phyloP scores from a whole-genome alignment of 371 early-diverging fungal genomes.

The Saksenaea vasiformis region DNA sequence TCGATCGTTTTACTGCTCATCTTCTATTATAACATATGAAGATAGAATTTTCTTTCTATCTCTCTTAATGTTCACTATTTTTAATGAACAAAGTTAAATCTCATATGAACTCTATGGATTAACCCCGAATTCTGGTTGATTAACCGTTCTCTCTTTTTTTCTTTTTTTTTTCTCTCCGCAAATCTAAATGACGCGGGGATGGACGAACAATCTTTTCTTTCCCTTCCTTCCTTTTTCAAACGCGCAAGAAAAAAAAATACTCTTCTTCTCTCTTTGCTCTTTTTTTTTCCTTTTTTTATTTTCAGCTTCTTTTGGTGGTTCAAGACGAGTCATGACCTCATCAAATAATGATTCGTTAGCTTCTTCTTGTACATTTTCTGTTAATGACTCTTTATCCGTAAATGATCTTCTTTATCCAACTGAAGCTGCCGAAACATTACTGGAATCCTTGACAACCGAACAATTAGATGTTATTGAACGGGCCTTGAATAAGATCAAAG shows the following conservation, averaged over 20 bases:
- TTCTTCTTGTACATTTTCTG: background rate
- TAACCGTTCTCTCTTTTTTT: background rate
- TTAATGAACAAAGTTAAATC: background rate
- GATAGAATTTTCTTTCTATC: background rate
- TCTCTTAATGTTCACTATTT: background rate
- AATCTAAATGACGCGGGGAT: constrained; percentile 1
- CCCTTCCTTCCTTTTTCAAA: constrained; percentile 6
- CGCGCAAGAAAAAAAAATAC: background rate
- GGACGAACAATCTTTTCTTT: constrained; percentile 4
- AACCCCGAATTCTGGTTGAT: constrained; percentile 6
- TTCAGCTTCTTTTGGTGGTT: background rate
- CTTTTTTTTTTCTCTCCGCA: background rate
- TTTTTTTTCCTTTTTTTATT: background rate
- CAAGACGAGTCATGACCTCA: background rate
- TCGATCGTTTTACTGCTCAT: no score
- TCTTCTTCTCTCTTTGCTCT: no score
- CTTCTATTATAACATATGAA: no score
- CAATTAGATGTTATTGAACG: constrained; percentile 40
- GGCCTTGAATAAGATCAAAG: constrained; percentile 39
- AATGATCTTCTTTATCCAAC: constrained; percentile 40
- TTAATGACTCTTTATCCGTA: constrained; percentile 7
- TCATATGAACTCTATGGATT: background rate
- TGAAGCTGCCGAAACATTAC: constrained; percentile 32
- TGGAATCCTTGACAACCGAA: constrained; percentile 39
- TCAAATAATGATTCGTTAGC: background rate